Base-by-base conservation (phyloP, 2,329 filamentous ascomycete genomes). In the Didymella glomerata region DNA sequence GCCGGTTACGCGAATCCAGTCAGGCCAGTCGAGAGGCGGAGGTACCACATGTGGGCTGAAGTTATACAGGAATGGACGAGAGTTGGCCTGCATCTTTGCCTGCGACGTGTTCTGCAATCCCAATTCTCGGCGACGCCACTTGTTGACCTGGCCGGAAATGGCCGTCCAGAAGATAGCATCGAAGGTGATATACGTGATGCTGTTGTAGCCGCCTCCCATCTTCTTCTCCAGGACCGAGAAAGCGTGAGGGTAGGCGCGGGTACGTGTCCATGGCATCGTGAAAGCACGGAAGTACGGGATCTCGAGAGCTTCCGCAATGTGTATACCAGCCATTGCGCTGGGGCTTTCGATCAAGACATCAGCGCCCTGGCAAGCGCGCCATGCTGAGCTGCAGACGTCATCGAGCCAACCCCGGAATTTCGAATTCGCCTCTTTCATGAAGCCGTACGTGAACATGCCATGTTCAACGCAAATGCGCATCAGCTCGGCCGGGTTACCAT, bases 261-360 rank as follows among this genome's bases (percentile, higher is more conserved):
- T 99, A 48, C 93, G 88, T 0, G 95, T 97, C 95, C 95, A 99
- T 0, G 95, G 95, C 95, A 99, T 99, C 18, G 93, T 96, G 74
- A 99, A 99, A 0, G 93, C 94, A 55, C 95, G 88, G 81, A 98
- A 98, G 77, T 99, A 99, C 0, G 95, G 95, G 44, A 99, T 96
- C 14, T 87, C 84, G 2, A 99, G 84, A 24, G 93, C 92, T 79
- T 99, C 95, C 1, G 95, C 95, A 66, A 99, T 96, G 76, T 99
- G 95, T 53, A 99, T 97, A 25, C 95, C 95, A 0, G 90, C 93
- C 95, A 99, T 99, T 14, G 95, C 93, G 57, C 92, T 96, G 0
- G 95, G 95, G 46, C 92, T 96, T 76, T 99, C 95, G 61, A 99
- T 97, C 38, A 99, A 82, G 30, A 99, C 81, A 74, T 99, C 94